A percentile compares a stretch with the other conserved stretches of the same genome.
Evolutionary conservation across 1,139 yeast species (phyloP).

Genomic region (Magnusiomyces magnusii): DNA sequence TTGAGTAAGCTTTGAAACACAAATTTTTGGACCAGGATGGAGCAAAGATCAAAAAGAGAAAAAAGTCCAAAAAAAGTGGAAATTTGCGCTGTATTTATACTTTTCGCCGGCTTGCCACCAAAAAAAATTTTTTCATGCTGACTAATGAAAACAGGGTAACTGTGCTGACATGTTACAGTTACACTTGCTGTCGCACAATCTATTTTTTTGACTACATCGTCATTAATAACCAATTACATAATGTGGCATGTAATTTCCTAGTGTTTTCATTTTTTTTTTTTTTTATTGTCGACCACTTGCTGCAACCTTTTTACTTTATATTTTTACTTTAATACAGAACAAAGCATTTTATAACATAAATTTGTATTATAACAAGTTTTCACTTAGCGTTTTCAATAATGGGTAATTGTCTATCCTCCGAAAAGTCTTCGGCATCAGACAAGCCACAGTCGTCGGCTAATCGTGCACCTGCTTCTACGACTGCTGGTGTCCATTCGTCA

Average conservation of each 20-base stretch:
- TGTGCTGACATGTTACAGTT: too few relatives aligned
- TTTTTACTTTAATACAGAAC: background rate
- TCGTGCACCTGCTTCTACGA: background rate
- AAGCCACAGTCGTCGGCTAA: background rate
- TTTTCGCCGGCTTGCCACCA: too few relatives aligned
- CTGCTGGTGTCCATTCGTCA: background rate
- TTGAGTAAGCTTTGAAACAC: constrained; percentile 9
- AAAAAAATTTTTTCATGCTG: background rate
- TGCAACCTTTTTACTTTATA: too few relatives aligned
- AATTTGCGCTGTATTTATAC: background rate
- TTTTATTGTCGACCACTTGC: too few relatives aligned
- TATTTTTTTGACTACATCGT: too few relatives aligned
- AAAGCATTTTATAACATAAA: too few relatives aligned
- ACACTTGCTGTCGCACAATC: too few relatives aligned
- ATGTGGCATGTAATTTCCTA: too few relatives aligned
- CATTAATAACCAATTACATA: too few relatives aligned
- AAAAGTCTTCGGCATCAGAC: background rate
- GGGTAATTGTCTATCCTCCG: constrained; percentile 3
- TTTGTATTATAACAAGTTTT: too few relatives aligned
- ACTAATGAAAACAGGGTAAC: background rate
- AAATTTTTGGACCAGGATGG: constrained; percentile 7
- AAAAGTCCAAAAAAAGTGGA: background rate
- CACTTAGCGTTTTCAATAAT: background rate
- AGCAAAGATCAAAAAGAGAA: background rate
- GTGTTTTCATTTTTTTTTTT: too few relatives aligned